phyloP scores from a whole-genome alignment of 208 protist species.

The Leishmania braziliensis region DNA sequence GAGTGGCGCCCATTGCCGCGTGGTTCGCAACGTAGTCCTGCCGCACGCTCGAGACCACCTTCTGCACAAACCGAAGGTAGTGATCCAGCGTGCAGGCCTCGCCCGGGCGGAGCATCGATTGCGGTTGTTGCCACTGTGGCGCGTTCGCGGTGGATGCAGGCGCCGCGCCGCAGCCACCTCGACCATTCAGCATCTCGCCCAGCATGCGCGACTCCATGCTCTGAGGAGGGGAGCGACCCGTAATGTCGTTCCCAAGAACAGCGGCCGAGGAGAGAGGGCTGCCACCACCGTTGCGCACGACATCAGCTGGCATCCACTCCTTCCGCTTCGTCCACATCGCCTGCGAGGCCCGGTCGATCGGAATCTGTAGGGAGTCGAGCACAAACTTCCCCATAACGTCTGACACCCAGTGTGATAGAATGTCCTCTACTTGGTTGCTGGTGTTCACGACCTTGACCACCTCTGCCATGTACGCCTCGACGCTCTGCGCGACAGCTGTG shows the following conservation, averaged over 20 bases:
- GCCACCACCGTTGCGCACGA: slow-evolving; percentile 13
- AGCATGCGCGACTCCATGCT: slow-evolving; percentile 27
- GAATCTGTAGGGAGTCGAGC: slow-evolving; percentile 65
- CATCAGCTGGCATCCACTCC: slow-evolving; percentile 32
- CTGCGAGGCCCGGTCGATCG: slow-evolving; percentile 55
- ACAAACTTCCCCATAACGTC: slow-evolving; percentile 82
- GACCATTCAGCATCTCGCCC: slow-evolving; percentile 21
- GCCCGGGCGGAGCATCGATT: slow-evolving; percentile 44
- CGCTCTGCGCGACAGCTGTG: slow-evolving; percentile 75
- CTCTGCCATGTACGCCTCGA: slow-evolving; percentile 70
- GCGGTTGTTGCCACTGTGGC: slow-evolving; percentile 1
- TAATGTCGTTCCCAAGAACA: slow-evolving; percentile 11
- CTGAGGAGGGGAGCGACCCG: slow-evolving; percentile 10
- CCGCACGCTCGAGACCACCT: slow-evolving; percentile 68
- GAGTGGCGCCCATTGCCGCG: slow-evolving; percentile 25
- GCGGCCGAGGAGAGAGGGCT: neutral
- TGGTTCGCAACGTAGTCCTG: slow-evolving; percentile 47
- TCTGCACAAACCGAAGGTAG: slow-evolving; percentile 67
- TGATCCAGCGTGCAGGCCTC: slow-evolving; percentile 82
- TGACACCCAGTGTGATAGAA: slow-evolving; percentile 58
- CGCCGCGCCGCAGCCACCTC: neutral
- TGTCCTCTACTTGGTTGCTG: slow-evolving; percentile 40
- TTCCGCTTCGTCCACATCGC: slow-evolving; percentile 38
- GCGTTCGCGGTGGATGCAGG: slow-evolving; percentile 15
- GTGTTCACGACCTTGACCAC: slow-evolving; percentile 66